Conservation (phyloP, 257 asterid genomes). For the Orobanche coerulescens region DNA sequence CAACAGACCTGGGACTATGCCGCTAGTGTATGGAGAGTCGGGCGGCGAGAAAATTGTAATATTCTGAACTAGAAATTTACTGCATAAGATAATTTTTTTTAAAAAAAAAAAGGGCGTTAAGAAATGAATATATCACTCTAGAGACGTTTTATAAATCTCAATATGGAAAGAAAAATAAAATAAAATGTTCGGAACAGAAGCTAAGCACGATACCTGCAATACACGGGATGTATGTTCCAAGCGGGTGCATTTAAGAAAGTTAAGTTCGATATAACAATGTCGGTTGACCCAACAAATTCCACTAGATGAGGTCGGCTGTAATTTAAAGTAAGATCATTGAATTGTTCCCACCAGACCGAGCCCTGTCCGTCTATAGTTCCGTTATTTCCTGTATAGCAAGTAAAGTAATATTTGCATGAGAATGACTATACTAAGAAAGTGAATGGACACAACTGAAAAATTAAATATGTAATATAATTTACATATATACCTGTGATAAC, state of each 20-base stretch:
- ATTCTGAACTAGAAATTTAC: conserved; percentile 85
- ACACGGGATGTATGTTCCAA: conserved; percentile 77
- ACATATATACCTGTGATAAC: conserved; percentile 49
- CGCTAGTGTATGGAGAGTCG: conserved; percentile 73
- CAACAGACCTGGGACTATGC: conserved; percentile 85
- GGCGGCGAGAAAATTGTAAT: conserved; percentile 69
- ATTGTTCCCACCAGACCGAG: conserved; percentile 83
- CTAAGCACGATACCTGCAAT: conserved; percentile 69
- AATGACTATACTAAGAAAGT: not conserved
- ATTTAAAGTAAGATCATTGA: conserved; percentile 49
- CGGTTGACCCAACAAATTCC: conserved; percentile 53
- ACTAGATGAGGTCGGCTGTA: conserved; percentile 88
- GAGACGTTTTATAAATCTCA: not conserved
- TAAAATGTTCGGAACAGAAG: not conserved
- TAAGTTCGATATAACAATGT: conserved; percentile 76
- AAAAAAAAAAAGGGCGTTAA: not conserved
- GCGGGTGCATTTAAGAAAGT: conserved; percentile 89
- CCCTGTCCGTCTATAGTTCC: conserved; percentile 98
- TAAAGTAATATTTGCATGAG: not conserved
- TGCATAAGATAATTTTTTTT: conserved; percentile 34
- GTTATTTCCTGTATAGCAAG: conserved; percentile 55
- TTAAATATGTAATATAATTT: not conserved
- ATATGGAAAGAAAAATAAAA: not conserved
- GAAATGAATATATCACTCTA: not conserved
- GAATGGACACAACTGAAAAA: not conserved